Evolutionary conservation across 192 early-diverging fungal genomes (phyloP), one percentile per base, ranked within the genome.

Genomic region (Backusella sp.): DNA sequence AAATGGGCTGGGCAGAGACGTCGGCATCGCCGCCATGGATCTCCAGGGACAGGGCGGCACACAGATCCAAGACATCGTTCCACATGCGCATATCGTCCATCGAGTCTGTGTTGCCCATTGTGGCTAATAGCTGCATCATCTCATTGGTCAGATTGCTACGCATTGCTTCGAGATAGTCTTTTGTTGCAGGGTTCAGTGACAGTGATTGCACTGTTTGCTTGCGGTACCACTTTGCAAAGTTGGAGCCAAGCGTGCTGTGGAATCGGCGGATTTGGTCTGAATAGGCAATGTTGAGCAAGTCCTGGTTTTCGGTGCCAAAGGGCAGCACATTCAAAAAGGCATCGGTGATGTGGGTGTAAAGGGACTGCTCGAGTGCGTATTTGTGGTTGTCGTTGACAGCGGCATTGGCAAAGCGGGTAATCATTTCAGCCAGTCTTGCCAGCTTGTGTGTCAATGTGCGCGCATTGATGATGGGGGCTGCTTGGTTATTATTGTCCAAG

Each of bases 181-280:
- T 79, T 34, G 82, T 83, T 41, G 77, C 82, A 28, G 77, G 82
- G 39, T 83, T 79, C 21, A 83, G 66, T 11, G 78, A 76, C 0
- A 83, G 49, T 15, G 78, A 80, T 35, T 80, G 82, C 6, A 83
- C 78, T 11, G 82, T 83, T 39, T 83, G 82, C 42, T 76, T 72
- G 19, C 82, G 78, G 52, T 80, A 83, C 82, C 82, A 83, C 28
- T 79, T 76, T 6, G 82, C 78, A 69, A 79, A 77, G 23, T 80
- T 77, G 23, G 72, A 59, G 14, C 82, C 82, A 4, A 83, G 26
- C 14, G 82, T 83, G 30, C 67, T 73, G 4, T 80, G 73, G 37
- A 83, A 83, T 39, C 82, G 78, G 35, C 76, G 72, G 17, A 83
- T 70, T 39, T 83, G 82, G 56, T 79, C 82, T 1, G 69, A 66